Conservation (phyloP, 768 basidiomycete species). For the Macrolepiota fuliginosa region DNA sequence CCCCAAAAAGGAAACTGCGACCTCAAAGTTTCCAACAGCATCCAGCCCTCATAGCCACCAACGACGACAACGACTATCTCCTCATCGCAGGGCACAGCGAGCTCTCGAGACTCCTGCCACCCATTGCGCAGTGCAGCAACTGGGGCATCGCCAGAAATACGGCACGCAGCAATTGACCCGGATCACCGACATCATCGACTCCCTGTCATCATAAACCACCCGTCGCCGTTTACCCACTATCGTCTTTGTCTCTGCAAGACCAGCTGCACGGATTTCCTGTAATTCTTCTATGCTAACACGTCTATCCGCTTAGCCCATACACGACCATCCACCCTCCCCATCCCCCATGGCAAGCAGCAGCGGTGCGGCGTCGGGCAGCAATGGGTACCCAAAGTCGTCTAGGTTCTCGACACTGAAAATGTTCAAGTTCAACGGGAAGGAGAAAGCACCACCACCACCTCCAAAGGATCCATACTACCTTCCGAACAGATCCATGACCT, state of each 20-base stretch:
- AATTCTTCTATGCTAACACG: background rate
- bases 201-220: constrained; percentile 8
- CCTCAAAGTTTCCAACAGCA: constrained; percentile 6
- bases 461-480: constrained; percentile 62
- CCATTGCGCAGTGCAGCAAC: background rate
- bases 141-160: background rate
- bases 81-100: background rate
- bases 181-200: constrained; percentile 12
- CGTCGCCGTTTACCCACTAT: background rate
- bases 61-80: constrained; percentile 1
- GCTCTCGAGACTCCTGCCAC: background rate
- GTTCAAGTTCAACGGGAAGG: constrained; percentile 28
- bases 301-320: background rate
- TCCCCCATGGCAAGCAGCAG: constrained; percentile 25
- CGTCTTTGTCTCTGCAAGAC: background rate
- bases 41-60: constrained; percentile 3
- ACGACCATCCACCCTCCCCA: background rate
- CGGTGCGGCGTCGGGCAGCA: constrained; percentile 20
- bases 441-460: constrained; percentile 54
- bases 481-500: constrained; percentile 42
- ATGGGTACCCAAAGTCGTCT: constrained; percentile 19
- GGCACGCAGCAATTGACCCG: constrained; percentile 3
- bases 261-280: background rate
- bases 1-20: constrained; percentile 10
- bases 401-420: constrained; percentile 33